Conservation (phyloP, 129 eudicot species). For the Calendula officinalis region DNA sequence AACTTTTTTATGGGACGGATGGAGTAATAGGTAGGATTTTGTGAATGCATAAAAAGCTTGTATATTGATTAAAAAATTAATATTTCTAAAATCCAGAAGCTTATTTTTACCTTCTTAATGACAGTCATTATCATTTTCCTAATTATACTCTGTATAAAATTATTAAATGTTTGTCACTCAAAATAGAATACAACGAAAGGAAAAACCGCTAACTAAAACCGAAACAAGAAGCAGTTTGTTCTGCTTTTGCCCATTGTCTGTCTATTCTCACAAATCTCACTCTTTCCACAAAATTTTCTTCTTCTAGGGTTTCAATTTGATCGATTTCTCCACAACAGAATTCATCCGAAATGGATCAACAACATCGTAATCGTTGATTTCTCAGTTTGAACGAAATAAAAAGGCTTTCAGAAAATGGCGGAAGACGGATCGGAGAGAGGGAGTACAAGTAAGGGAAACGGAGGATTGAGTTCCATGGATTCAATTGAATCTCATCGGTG, state of each 20-base stretch:
- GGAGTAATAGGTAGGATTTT: too few relatives aligned
- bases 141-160: too few relatives aligned
- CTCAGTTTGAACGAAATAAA: not conserved
- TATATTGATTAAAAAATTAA: too few relatives aligned
- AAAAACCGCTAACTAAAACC: constrained; percentile 2
- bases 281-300: constrained; percentile 12
- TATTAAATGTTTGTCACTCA: too few relatives aligned
- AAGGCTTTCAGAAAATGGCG: constrained; percentile 31
- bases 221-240: not conserved
- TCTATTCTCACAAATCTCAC: constrained; percentile 21
- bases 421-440: constrained; percentile 58
- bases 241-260: not conserved
- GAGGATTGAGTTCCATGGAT: constrained; percentile 53
- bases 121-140: too few relatives aligned
- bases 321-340: constrained; percentile 3
- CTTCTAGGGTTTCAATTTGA: constrained; percentile 23
- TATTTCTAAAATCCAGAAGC: too few relatives aligned
- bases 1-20: too few relatives aligned
- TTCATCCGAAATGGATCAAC: constrained; percentile 7
- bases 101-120: too few relatives aligned
- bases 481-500: constrained; percentile 67
- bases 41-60: too few relatives aligned
- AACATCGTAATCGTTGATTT: constrained; percentile 19
- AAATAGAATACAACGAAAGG: constrained; percentile 1
- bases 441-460: constrained; percentile 37